Evolutionary conservation across 768 basidiomycete genomes (phyloP).

Genomic region (Leccinum uliginosum): DNA sequence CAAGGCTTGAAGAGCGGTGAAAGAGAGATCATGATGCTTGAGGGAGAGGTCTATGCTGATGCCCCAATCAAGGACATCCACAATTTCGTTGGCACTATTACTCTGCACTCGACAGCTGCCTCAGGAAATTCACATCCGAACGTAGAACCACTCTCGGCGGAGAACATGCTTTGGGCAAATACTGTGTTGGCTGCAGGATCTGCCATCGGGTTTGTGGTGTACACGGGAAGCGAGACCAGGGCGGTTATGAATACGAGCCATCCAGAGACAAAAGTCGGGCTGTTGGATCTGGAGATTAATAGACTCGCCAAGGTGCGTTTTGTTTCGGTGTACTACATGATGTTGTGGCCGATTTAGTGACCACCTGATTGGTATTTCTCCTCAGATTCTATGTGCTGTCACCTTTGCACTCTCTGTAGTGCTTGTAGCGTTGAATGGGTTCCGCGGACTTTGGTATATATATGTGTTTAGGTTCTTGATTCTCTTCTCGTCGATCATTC

Average conservation of each 20-base stretch:
- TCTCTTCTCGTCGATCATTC: slow-evolving; percentile 97
- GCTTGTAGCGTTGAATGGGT: slow-evolving; percentile 93
- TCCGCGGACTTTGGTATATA: slow-evolving; percentile 92
- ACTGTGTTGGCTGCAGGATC: slow-evolving; percentile 95
- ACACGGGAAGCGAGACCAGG: slow-evolving; percentile 91
- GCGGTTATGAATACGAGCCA: slow-evolving; percentile 99
- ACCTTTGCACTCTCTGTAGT: slow-evolving; percentile 89
- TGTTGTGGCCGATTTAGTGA: neutral
- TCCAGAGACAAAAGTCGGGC: slow-evolving; percentile 89
- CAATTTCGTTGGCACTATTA: slow-evolving; percentile 90
- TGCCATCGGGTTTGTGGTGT: slow-evolving; percentile 88
- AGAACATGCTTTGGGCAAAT: slow-evolving; percentile 96
- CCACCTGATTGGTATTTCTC: neutral
- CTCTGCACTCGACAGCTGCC: slow-evolving; percentile 46
- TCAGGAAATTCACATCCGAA: slow-evolving; percentile 40
- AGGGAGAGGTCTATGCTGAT: slow-evolving; percentile 94
- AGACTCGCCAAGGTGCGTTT: slow-evolving; percentile 80
- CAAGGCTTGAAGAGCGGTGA: slow-evolving; percentile 35
- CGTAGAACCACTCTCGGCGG: slow-evolving; percentile 85
- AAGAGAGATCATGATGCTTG: slow-evolving; percentile 49
- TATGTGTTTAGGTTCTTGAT: slow-evolving; percentile 97
- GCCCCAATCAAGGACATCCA: slow-evolving; percentile 97
- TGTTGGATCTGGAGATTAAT: slow-evolving; percentile 93
- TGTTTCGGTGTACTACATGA: neutral
- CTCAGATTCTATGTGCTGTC: slow-evolving; percentile 86